Evolutionary conservation across 2,329 filamentous ascomycete species (phyloP).

Genomic region (Byssochlamys sp.): DNA sequence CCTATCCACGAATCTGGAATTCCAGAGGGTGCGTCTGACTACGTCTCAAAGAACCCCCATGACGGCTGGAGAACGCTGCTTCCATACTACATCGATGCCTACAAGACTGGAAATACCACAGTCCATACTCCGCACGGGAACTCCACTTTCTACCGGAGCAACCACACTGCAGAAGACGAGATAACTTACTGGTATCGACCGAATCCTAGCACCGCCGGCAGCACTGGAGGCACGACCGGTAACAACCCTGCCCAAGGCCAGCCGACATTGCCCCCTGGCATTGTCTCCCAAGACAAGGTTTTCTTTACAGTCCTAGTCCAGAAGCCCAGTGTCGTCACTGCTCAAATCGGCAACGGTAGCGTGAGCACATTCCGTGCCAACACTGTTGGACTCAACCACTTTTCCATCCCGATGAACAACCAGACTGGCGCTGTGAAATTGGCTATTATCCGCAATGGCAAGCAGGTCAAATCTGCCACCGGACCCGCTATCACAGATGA

Average conservation of each 20-base stretch:
- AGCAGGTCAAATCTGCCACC: slow-evolving; percentile 11
- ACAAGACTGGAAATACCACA: slow-evolving; percentile 21
- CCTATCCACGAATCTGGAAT: slow-evolving; percentile 40
- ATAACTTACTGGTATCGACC: slow-evolving; percentile 27
- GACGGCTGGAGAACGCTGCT: slow-evolving; percentile 23
- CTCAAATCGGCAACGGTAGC: slow-evolving; percentile 18
- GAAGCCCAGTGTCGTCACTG: slow-evolving; percentile 17
- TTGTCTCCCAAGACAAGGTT: slow-evolving; percentile 23
- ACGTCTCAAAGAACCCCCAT: slow-evolving; percentile 19
- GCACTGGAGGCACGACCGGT: slow-evolving; percentile 22
- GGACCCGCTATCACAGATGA: slow-evolving; percentile 22
- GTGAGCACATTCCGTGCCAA: slow-evolving; percentile 14
- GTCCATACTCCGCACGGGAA: slow-evolving; percentile 25
- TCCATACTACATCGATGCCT: slow-evolving; percentile 27
- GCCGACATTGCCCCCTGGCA: slow-evolving; percentile 13
- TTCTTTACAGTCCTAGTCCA: slow-evolving; percentile 20
- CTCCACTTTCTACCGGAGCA: slow-evolving; percentile 26
- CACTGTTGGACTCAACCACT: slow-evolving; percentile 20
- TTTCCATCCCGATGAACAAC: slow-evolving; percentile 22
- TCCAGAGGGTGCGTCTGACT: slow-evolving; percentile 36
- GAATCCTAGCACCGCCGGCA: slow-evolving; percentile 23
- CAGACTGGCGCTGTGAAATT: slow-evolving; percentile 20
- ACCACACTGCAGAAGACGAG: slow-evolving; percentile 15
- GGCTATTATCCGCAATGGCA: slow-evolving; percentile 15
- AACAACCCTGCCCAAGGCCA: slow-evolving; percentile 24